A percentile compares a stretch with the other conserved stretches of the same genome.
phyloP scores from a whole-genome alignment of 768 basidiomycete species.

The Royoungia palumana region DNA sequence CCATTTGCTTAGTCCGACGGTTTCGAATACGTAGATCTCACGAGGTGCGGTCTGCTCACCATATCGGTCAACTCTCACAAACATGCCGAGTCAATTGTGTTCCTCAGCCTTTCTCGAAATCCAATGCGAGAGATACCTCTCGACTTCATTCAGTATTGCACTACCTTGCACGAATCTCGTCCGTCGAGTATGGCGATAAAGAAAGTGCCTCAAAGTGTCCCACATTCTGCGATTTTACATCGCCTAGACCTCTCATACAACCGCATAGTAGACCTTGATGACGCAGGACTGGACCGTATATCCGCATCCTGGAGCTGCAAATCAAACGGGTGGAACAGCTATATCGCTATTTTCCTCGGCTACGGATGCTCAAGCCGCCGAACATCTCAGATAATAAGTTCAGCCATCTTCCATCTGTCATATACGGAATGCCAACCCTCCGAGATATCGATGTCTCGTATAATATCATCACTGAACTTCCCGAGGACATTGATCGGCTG shows the following conservation, averaged over 20 bases:
- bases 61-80: conserved; percentile 85
- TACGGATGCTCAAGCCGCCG: conserved; percentile 67
- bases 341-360: conserved; percentile 79
- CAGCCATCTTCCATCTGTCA: conserved; percentile 63
- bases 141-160: conserved; percentile 92
- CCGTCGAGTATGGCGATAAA: conserved; percentile 93
- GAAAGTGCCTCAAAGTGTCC: conserved; percentile 83
- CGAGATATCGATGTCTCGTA: conserved; percentile 91
- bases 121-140: conserved; percentile 95
- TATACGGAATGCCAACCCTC: conserved; percentile 70
- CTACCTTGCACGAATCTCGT: conserved; percentile 76
- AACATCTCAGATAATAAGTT: conserved; percentile 98
- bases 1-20: conserved; percentile 60
- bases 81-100: conserved; percentile 79
- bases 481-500: conserved; percentile 73
- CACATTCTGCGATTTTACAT: conserved; percentile 66
- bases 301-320: conserved; percentile 68
- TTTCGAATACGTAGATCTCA: conserved; percentile 80
- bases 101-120: conserved; percentile 87
- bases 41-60: conserved; percentile 73
- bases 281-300: conserved; percentile 79
- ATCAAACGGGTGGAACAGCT: conserved; percentile 90
- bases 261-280: conserved; percentile 83
- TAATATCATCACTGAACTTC: conserved; percentile 82
- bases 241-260: conserved; percentile 90